phyloP scores from a whole-genome alignment of 208 protist genomes.

The Acanthamoeba healyi region DNA sequence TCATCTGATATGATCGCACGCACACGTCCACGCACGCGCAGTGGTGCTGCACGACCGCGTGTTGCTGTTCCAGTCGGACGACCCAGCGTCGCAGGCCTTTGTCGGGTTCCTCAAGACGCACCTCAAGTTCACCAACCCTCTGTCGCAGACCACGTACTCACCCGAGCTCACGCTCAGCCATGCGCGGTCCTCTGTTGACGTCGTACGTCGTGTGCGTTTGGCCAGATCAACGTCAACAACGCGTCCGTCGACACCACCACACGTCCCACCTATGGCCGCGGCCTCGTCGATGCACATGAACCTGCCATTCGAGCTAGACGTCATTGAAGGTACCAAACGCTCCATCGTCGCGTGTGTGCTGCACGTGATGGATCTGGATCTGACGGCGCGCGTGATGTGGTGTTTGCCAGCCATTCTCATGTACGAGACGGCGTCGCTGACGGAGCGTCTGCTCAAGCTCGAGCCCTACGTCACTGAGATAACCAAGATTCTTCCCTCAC shows the following conservation, averaged over 20 bases:
- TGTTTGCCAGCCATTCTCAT: neutral
- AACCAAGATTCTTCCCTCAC: neutral
- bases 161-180: no score
- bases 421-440: conserved; percentile 20
- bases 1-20: no score
- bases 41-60: conserved; percentile 24
- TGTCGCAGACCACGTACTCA: neutral
- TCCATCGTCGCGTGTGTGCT: neutral
- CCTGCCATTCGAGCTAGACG: conserved; percentile 7
- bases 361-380: no score
- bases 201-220: no score
- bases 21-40: neutral
- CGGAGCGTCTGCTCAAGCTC: conserved; percentile 5
- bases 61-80: conserved; percentile 25
- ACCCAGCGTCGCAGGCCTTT: neutral
- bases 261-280: no score
- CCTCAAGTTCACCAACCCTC: conserved; percentile 38
- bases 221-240: conserved; percentile 6
- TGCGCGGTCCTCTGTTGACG: no score
- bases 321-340: neutral
- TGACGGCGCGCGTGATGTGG: neutral
- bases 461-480: neutral
- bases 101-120: conserved; percentile 24
- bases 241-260: no score
- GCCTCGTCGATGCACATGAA: neutral